A percentile compares a stretch with the other conserved stretches of the same genome.
phyloP scores from a whole-genome alignment of 441 rosid genomes.

The Manihot esculenta region DNA sequence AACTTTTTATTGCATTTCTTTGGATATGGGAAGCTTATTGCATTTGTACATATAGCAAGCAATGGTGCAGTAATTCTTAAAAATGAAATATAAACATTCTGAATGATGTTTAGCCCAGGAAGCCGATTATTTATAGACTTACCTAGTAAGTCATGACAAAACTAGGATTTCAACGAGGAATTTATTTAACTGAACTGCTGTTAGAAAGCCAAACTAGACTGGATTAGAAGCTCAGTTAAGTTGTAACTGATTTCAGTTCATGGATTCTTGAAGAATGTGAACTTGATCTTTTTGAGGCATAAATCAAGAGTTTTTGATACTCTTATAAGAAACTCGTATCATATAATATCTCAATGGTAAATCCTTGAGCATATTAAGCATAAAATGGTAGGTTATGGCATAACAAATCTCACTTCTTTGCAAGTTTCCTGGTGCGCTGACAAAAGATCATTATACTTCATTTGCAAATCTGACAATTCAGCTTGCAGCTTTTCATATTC shows the following conservation, averaged over 20 bases:
- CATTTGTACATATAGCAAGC: too few relatives aligned
- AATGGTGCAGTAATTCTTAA: too few relatives aligned
- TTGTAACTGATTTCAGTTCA: background rate
- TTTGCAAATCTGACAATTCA: slow-evolving; percentile 64
- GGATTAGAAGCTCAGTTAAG: background rate
- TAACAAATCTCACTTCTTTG: slow-evolving; percentile 52
- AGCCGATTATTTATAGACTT: background rate
- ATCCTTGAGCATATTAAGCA: background rate
- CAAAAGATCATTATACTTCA: slow-evolving; percentile 66
- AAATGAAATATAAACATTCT: background rate
- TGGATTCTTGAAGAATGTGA: slow-evolving; percentile 1
- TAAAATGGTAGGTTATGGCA: background rate
- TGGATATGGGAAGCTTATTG: background rate
- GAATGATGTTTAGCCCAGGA: background rate
- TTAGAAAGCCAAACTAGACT: background rate
- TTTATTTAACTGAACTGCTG: background rate
- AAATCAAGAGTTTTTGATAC: background rate
- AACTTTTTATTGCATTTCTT: background rate
- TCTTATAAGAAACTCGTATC: background rate
- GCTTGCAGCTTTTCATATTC: slow-evolving; percentile 84
- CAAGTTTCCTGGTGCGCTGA: slow-evolving; percentile 59
- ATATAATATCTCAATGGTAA: background rate
- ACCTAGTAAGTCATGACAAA: background rate
- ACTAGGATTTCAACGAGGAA: background rate
- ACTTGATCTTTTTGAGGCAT: background rate